phyloP scores from a whole-genome alignment of 176 grass and related monocot species.

The Tuctoria greenei region DNA sequence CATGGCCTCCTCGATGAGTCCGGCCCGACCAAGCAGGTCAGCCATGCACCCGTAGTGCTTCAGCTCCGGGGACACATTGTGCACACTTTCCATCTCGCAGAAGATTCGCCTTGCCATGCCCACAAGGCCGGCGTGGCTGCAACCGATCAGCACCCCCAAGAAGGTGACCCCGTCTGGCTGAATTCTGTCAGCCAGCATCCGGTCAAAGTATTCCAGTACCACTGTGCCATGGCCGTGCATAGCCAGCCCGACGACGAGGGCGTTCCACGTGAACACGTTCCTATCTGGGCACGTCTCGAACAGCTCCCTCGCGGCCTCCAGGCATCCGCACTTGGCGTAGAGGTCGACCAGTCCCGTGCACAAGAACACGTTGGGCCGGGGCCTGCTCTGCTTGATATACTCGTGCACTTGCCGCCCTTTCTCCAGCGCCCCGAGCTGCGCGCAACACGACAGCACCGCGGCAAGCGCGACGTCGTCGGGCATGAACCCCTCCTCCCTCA shows the following conservation, averaged over 20 bases:
- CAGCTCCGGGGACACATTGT: constrained; percentile 39
- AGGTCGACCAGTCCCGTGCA: constrained; percentile 55
- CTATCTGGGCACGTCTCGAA: constrained; percentile 33
- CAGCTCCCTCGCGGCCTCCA: constrained; percentile 33
- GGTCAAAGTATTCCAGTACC: constrained; percentile 50
- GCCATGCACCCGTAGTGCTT: constrained; percentile 79
- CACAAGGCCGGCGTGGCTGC: constrained; percentile 58
- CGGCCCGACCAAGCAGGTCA: constrained; percentile 58
- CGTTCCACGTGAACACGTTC: constrained; percentile 68
- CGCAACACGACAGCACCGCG: constrained; percentile 57
- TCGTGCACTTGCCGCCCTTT: constrained; percentile 49
- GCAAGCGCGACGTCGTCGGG: constrained; percentile 56
- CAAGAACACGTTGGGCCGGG: constrained; percentile 42
- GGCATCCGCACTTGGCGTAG: constrained; percentile 61
- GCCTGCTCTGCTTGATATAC: constrained; percentile 42
- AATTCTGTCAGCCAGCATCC: constrained; percentile 40
- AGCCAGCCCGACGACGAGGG: constrained; percentile 52
- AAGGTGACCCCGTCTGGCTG: constrained; percentile 51
- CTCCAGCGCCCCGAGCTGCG: constrained; percentile 51
- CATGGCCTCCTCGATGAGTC: constrained; percentile 52
- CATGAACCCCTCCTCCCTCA: constrained; percentile 21
- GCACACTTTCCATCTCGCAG: constrained; percentile 45
- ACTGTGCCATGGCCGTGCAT: constrained; percentile 54
- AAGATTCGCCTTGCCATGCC: constrained; percentile 54
- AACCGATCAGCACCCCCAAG: constrained; percentile 53